A percentile compares a stretch with the other conserved stretches of the same genome.
phyloP scores from a whole-genome alignment of 73 alveolate species.

The Paramecium pentaurelia region DNA sequence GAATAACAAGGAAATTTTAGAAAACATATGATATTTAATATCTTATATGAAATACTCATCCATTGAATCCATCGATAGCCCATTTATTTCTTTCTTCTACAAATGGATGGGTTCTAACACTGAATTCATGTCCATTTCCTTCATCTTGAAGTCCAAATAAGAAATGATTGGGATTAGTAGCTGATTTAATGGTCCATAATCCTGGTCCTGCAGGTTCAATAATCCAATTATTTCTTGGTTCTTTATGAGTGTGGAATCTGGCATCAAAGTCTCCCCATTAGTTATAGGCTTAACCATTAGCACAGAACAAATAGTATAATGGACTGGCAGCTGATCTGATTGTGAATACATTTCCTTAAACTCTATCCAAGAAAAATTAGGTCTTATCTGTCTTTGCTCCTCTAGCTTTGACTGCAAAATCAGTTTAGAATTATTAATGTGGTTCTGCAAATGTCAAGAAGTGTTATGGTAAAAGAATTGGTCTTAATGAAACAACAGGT shows the following conservation, averaged over 20 bases:
- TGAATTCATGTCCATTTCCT: conserved; percentile 23
- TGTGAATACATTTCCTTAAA: conserved; percentile 25
- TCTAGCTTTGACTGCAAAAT: background rate
- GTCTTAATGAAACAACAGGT: background rate
- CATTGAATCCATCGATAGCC: conserved; percentile 9
- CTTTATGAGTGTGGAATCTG: background rate
- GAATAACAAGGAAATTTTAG: background rate
- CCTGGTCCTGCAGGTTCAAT: background rate
- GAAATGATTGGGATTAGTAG: background rate
- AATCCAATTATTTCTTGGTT: conserved; percentile 8
- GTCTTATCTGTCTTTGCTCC: background rate
- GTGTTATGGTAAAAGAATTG: background rate
- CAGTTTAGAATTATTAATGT: background rate
- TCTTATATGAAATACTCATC: background rate
- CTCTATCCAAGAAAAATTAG: background rate
- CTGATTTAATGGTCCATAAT: background rate
- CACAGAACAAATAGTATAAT: background rate
- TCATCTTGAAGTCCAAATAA: background rate
- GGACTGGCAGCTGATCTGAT: conserved; percentile 27
- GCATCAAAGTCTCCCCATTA: conserved; percentile 24
- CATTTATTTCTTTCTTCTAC: conserved; percentile 43
- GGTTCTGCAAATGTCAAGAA: background rate
- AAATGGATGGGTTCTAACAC: conserved; percentile 51
- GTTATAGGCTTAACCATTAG: background rate
- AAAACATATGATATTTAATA: background rate